These are phyloP conservation scores for Tuber calosporum DNA, from an alignment of 495 filamentous ascomycete genomes.

Conservation along the genomic window DNA sequence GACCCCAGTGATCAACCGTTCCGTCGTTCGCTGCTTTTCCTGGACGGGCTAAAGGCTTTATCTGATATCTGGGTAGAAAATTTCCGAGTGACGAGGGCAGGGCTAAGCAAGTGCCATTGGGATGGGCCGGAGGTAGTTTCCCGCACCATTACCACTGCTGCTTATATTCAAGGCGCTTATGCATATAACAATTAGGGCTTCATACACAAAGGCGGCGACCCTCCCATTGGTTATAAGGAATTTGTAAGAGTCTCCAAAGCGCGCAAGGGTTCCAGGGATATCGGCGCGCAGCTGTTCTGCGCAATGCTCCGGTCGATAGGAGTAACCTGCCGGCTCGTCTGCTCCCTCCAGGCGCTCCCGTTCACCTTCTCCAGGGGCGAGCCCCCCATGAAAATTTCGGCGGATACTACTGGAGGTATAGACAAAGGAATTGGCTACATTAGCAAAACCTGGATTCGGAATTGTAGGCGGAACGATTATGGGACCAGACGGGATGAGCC, in stretches of 20 bases:
- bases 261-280: constrained; percentile 72
- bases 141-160: background rate
- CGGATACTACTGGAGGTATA: background rate
- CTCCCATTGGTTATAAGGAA: constrained; percentile 54
- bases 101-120: constrained; percentile 29
- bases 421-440: background rate
- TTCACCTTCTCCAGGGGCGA: constrained; percentile 50
- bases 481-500: background rate
- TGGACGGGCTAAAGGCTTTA: constrained; percentile 66
- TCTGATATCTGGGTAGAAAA: constrained; percentile 58
- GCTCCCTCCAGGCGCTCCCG: constrained; percentile 77
- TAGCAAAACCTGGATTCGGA: background rate
- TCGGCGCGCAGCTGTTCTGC: constrained; percentile 86
- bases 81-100: constrained; percentile 55
- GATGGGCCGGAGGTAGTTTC: constrained; percentile 4
- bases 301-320: constrained; percentile 69
- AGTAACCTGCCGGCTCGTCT: constrained; percentile 79
- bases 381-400: background rate
- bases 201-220: constrained; percentile 34
- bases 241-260: constrained; percentile 61
- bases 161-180: background rate
- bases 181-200: constrained; percentile 8
- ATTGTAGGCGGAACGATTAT: background rate
- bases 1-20: constrained; percentile 60
- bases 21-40: constrained; percentile 61